These are phyloP conservation scores for Lotus japonicus DNA, from an alignment of 306 rosid species.

Conservation along the genomic window DNA sequence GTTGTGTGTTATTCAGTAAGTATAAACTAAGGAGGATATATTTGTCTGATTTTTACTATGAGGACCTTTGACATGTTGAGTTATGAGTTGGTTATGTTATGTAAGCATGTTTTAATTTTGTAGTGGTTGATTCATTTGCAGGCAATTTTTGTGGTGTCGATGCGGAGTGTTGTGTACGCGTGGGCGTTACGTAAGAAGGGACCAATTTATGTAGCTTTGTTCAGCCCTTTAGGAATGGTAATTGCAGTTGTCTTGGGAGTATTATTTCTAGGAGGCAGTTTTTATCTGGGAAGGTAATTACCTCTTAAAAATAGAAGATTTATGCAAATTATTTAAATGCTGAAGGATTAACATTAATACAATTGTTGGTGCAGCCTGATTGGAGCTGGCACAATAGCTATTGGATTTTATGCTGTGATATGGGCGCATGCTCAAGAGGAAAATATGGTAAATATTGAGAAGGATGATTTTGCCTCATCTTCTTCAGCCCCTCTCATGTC, in stretches of 20 bases:
- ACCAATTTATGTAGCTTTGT: slow-evolving; percentile 42
- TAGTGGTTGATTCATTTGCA: slow-evolving; percentile 9
- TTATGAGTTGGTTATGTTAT: too few species aligned
- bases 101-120: neutral
- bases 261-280: slow-evolving; percentile 36
- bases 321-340: neutral
- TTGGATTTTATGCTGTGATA: slow-evolving; percentile 42
- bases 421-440: too few species aligned
- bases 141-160: slow-evolving; percentile 30
- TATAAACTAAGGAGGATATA: neutral
- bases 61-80: too few species aligned
- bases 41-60: too few species aligned
- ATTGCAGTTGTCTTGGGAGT: slow-evolving; percentile 45
- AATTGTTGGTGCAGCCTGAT: neutral
- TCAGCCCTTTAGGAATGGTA: slow-evolving; percentile 37
- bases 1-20: slow-evolving; percentile 30
- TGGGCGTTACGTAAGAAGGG: slow-evolving; percentile 48
- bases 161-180: neutral
- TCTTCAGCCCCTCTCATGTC: slow-evolving; percentile 27
- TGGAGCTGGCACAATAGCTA: slow-evolving; percentile 2
- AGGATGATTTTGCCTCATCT: neutral
- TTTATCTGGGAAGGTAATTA: slow-evolving; percentile 42
- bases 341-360: neutral
- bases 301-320: neutral
- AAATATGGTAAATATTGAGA: slow-evolving; percentile 26